Conservation (phyloP, 805 yeast genomes). For the Myxozyma neotropica region DNA sequence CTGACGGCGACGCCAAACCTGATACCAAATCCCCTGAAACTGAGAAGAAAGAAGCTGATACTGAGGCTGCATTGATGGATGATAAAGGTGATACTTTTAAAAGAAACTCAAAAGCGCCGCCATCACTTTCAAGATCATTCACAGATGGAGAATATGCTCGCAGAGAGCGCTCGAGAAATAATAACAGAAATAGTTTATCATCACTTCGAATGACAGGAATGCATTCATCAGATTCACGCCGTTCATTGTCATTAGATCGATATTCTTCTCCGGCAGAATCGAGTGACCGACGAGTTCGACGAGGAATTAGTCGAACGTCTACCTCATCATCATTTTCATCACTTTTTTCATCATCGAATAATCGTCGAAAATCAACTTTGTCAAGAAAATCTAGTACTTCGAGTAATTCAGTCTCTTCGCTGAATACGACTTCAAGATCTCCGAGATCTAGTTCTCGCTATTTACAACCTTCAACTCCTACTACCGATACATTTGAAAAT, state of each 20-base stretch:
- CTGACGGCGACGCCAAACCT: neutral
- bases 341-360: constrained; percentile 11
- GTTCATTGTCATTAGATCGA: constrained; percentile 27
- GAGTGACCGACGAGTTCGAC: constrained; percentile 3
- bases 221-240: constrained; percentile 19
- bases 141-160: neutral
- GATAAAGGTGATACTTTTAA: neutral
- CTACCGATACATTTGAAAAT: neutral
- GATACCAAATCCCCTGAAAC: no score
- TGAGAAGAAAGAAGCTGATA: no score
- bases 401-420: constrained; percentile 29
- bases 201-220: constrained; percentile 5
- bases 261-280: constrained; percentile 20
- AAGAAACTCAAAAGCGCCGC: neutral
- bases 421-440: constrained; percentile 20
- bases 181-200: neutral
- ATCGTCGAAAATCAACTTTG: constrained; percentile 11
- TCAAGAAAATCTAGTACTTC: constrained; percentile 33
- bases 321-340: constrained; percentile 36
- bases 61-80: no score
- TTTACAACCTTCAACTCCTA: constrained; percentile 18
- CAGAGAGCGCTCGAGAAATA: neutral
- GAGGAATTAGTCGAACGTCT: constrained; percentile 28
- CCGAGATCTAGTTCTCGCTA: constrained; percentile 19
- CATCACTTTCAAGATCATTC: neutral